Evolutionary conservation across 2,329 filamentous ascomycete genomes (phyloP).

Genomic region (Fusarium siculi): DNA sequence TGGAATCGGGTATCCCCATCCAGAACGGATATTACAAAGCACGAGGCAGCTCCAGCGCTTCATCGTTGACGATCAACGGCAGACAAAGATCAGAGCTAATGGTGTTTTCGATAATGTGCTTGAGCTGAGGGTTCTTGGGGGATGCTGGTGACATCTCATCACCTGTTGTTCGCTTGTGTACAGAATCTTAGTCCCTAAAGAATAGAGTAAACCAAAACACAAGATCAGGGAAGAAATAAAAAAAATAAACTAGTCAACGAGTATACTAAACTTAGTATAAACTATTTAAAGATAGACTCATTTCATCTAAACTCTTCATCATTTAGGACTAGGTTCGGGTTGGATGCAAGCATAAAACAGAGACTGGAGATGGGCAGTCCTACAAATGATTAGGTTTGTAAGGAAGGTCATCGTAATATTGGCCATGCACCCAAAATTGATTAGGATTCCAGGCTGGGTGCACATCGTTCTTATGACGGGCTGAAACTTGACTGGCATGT

Average conservation of each 20-base stretch:
- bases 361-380: not conserved
- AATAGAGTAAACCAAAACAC: too few relatives aligned
- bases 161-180: not conserved
- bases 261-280: fast-evolving
- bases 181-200: not conserved
- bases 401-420: too few relatives aligned
- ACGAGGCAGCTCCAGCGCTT: not conserved
- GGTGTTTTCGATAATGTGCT: fast-evolving
- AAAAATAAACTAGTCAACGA: not conserved
- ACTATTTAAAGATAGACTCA: not conserved
- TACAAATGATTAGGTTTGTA: too few relatives aligned
- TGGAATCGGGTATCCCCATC: not conserved
- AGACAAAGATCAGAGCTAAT: fast-evolving
- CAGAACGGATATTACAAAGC: not conserved
- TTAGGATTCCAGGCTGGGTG: too few relatives aligned
- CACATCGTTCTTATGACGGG: not conserved
- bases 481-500: not conserved
- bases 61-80: fast-evolving
- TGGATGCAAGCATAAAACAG: not conserved
- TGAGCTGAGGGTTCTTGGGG: fast-evolving
- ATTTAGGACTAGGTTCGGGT: fast-evolving
- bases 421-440: too few relatives aligned
- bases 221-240: fast-evolving
- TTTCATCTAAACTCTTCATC: not conserved
- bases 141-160: not conserved